phyloP scores from a whole-genome alignment of 2,329 filamentous ascomycete genomes.

The Teratosphaeria nubilosa region DNA sequence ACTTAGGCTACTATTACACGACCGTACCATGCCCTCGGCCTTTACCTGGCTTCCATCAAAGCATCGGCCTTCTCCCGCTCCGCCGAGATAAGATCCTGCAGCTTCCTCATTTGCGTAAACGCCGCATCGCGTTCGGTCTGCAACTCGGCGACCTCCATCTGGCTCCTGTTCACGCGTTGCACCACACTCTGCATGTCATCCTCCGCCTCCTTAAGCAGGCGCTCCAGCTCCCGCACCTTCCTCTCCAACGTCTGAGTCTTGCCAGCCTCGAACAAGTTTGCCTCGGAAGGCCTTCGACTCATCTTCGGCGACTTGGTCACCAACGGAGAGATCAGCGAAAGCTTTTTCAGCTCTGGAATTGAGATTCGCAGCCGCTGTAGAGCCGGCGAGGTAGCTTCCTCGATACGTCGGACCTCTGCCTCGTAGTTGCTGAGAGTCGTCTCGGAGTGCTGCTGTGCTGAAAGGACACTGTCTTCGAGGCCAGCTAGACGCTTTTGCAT shows the following conservation, averaged over 20 bases:
- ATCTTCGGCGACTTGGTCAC: slow-evolving; percentile 50
- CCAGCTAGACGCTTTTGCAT: slow-evolving; percentile 71
- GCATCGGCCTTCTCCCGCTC: slow-evolving; percentile 52
- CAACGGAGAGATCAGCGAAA: slow-evolving; percentile 47
- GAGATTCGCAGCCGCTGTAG: slow-evolving; percentile 56
- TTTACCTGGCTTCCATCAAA: slow-evolving; percentile 5
- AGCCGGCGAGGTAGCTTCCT: slow-evolving; percentile 66
- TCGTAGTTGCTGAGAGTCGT: slow-evolving; percentile 75
- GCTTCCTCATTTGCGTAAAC: slow-evolving; percentile 56
- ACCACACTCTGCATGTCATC: slow-evolving; percentile 77
- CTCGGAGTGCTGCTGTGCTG: slow-evolving; percentile 77
- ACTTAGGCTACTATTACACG: neutral
- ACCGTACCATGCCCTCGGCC: neutral
- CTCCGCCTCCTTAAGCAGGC: slow-evolving; percentile 64
- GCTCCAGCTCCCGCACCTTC: slow-evolving; percentile 76
- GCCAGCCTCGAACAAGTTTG: slow-evolving; percentile 50
- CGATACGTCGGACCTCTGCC: slow-evolving; percentile 66
- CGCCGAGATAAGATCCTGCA: slow-evolving; percentile 57
- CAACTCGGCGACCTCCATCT: slow-evolving; percentile 72
- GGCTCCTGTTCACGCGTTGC: slow-evolving; percentile 67
- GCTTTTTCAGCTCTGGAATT: slow-evolving; percentile 37
- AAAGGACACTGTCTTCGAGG: slow-evolving; percentile 74
- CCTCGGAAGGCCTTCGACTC: slow-evolving; percentile 41
- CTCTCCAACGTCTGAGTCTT: slow-evolving; percentile 67
- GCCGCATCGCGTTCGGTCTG: slow-evolving; percentile 68